A percentile compares a stretch with the other conserved stretches of the same genome.
Conservation (phyloP, 2,329 filamentous ascomycete genomes). For the Incumbomyces lentus region DNA sequence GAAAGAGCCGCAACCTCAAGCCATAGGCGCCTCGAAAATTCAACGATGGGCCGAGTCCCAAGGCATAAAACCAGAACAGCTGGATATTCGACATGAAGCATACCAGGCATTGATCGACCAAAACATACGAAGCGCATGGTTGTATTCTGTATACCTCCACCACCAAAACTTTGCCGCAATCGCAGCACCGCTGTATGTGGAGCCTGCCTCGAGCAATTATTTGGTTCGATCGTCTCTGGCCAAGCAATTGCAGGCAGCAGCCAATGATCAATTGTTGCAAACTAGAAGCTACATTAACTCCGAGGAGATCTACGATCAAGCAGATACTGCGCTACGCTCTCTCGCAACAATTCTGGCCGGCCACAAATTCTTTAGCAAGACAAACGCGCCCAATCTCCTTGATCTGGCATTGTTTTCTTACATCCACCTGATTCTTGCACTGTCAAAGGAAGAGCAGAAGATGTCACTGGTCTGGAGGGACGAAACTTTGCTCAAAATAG, state of each 20-base stretch:
- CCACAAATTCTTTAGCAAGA: conserved; percentile 52
- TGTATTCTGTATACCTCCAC: conserved; percentile 73
- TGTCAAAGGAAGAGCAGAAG: background rate
- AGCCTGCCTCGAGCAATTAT: conserved; percentile 46
- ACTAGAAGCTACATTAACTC: conserved; percentile 44
- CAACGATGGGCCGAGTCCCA: conserved; percentile 50
- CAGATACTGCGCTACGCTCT: conserved; percentile 52
- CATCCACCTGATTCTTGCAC: conserved; percentile 64
- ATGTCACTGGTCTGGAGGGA: conserved; percentile 54
- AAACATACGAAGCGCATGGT: conserved; percentile 75
- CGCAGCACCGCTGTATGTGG: conserved; percentile 61
- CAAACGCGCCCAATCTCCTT: conserved; percentile 56
- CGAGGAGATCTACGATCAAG: conserved; percentile 49
- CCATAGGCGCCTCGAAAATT: conserved; percentile 55
- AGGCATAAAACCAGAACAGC: conserved; percentile 37
- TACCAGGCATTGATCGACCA: conserved; percentile 70
- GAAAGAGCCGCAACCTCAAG: conserved; percentile 29
- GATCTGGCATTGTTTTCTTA: conserved; percentile 89
- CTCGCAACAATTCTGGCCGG: conserved; percentile 49
- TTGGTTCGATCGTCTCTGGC: conserved; percentile 55
- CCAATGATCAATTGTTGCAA: conserved; percentile 62
- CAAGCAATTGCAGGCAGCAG: conserved; percentile 60
- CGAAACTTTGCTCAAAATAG: conserved; percentile 45
- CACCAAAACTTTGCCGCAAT: conserved; percentile 55
- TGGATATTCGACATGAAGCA: conserved; percentile 54